Percentiles rank a stretch among this genome's conserved stretches.
These are phyloP conservation scores for Yueomyces sp. DNA, from an alignment of 805 yeast genomes.

Conservation along the genomic window DNA sequence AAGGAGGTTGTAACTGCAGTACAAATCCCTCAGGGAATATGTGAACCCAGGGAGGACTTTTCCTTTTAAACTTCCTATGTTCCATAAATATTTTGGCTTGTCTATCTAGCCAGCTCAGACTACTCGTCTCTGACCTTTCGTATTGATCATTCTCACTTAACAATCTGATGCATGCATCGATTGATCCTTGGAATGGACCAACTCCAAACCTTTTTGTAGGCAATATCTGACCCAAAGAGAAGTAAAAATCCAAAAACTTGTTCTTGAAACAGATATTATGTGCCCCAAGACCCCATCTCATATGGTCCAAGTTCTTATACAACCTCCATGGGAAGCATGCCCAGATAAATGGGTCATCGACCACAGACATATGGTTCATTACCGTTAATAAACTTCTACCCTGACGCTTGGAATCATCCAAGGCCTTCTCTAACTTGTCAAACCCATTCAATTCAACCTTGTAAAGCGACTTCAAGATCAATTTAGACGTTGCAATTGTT, in stretches of 20 bases:
- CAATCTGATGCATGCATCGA: conserved; percentile 76
- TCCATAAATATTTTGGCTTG: neutral
- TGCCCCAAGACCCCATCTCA: conserved; percentile 94
- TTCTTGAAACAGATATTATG: conserved; percentile 73
- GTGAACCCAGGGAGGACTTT: conserved; percentile 79
- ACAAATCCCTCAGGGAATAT: conserved; percentile 93
- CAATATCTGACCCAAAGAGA: conserved; percentile 79
- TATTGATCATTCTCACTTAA: conserved; percentile 29
- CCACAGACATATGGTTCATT: conserved; percentile 85
- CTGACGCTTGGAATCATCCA: conserved; percentile 48
- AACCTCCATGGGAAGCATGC: conserved; percentile 68
- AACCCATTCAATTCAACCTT: conserved; percentile 48
- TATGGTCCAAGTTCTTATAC: conserved; percentile 45
- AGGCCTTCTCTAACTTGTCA: conserved; percentile 50
- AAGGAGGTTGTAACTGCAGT: conserved; percentile 69
- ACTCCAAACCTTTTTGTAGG: conserved; percentile 79
- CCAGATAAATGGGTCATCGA: conserved; percentile 88
- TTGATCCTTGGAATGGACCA: conserved; percentile 84
- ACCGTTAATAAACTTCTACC: conserved; percentile 69
- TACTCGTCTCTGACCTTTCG: neutral
- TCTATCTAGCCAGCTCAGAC: neutral
- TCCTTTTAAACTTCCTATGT: conserved; percentile 24
- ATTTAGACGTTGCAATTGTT: conserved; percentile 52
- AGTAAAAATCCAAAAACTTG: conserved; percentile 40
- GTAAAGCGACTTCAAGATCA: conserved; percentile 47